These are phyloP conservation scores for Aspergillus quadricinctus DNA, from an alignment of 2,329 filamentous ascomycete genomes.

Conservation along the genomic window DNA sequence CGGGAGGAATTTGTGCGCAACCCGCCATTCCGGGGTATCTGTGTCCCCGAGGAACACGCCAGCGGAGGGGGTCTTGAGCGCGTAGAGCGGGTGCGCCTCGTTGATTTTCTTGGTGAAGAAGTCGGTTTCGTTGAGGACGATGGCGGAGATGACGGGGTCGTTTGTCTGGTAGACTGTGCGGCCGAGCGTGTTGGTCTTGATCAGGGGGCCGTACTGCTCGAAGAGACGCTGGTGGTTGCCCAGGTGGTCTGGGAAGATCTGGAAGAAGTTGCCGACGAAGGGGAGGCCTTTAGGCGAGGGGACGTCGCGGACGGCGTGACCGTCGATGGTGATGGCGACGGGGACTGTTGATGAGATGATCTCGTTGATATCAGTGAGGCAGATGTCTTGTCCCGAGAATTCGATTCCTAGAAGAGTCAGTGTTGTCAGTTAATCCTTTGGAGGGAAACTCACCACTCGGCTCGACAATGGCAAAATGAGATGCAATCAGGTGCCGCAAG, in stretches of 20 bases:
- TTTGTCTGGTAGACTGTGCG: constrained; percentile 50
- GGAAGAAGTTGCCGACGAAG: constrained; percentile 51
- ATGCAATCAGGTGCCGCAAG: constrained; percentile 20
- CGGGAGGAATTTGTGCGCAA: constrained; percentile 59
- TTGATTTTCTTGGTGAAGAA: constrained; percentile 53
- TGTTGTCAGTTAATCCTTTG: fast-evolving
- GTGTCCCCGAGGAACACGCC: constrained; percentile 33
- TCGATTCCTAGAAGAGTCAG: constrained; percentile 13
- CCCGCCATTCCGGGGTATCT: constrained; percentile 29
- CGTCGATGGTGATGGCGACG: constrained; percentile 26
- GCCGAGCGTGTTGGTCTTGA: constrained; percentile 52
- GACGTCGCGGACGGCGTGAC: constrained; percentile 24
- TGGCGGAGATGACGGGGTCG: constrained; percentile 44
- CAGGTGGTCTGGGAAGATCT: constrained; percentile 55
- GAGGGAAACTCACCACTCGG: constrained; percentile 17
- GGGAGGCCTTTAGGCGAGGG: constrained; percentile 23
- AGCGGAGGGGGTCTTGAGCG: constrained; percentile 23
- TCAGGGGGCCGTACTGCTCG: constrained; percentile 49
- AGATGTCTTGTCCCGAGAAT: constrained; percentile 13
- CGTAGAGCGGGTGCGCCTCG: constrained; percentile 26
- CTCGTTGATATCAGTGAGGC: constrained; percentile 14
- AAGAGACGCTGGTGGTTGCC: constrained; percentile 55
- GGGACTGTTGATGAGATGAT: constrained; percentile 9
- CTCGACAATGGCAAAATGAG: constrained; percentile 29
- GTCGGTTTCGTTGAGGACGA: constrained; percentile 47